Evolutionary conservation across 345 rosid species (phyloP), one percentile per base, ranked within the genome.

Genomic region (Gossypium turneri): DNA sequence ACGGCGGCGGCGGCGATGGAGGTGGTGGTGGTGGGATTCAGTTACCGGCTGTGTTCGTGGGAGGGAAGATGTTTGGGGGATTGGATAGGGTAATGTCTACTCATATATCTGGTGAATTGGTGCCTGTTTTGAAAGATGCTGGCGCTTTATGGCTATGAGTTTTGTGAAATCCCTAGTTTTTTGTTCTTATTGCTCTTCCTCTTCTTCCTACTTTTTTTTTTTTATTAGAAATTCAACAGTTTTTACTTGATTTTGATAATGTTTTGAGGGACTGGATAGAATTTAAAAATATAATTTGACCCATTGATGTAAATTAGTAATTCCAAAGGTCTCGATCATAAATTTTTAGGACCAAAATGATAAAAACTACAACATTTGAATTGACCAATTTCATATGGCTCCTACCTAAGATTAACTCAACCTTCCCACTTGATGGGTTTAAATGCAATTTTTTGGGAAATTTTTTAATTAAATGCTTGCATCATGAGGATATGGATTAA

Each of bases 1-100:
- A 80, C 38, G 70, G 53, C 0, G 74, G 76, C 1, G 29, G 4
- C 13, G 4, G 20, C 3, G 60, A 19, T 34, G n/a, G 58, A n/a
- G 73, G 77, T 15, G 83, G 66, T 34, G n/a, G 63, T 15, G 76
- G 77, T 12, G 83, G 66, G 2, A 62, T 85, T 64, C 86, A 89
- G 71, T 85, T 90, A 59, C 98, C 98, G 47, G 91, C 81, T 55
- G 90, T 94, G 48, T 94, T 87, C 12, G 79, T 94, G 0, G 97
- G 98, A 2, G 98, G 98, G 27, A 86, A 83, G 60, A 67, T 92
- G 85, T 87, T 94, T 50, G 98, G 98, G 56, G 97, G 97, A 50
- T 76, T 94, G 57, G 98, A 94, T 65, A 89, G 82, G 73, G 87
- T 94, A 67, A 90, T 94, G 89, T 80, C 97, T 2, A 81, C 90